Conservation (phyloP, 345 rosid species). For the Pugionium dolabratum region DNA sequence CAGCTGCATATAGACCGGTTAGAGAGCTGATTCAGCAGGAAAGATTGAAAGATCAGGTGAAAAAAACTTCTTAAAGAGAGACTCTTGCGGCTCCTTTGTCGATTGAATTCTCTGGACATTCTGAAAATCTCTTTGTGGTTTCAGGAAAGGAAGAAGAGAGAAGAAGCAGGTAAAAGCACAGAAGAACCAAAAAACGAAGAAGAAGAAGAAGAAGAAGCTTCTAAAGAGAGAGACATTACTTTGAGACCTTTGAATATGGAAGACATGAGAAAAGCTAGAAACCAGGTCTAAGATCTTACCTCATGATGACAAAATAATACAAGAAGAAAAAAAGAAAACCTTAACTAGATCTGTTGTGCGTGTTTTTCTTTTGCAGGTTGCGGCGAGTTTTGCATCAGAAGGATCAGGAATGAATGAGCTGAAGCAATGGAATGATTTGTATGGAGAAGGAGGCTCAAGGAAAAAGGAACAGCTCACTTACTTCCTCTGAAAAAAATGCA, state of each 20-base stretch:
- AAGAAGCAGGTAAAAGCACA: conserved; percentile 55
- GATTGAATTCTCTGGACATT: conserved; percentile 3
- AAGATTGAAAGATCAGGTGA: conserved; percentile 71
- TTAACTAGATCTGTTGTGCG: neutral
- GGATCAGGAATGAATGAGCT: conserved; percentile 78
- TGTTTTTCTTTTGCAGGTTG: conserved; percentile 54
- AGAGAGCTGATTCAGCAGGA: conserved; percentile 89
- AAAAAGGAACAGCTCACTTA: conserved; percentile 80
- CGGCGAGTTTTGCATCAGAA: conserved; percentile 85
- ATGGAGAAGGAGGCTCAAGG: conserved; percentile 94
- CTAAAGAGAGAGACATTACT: conserved; percentile 56
- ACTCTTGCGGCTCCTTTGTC: neutral
- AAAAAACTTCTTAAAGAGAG: neutral
- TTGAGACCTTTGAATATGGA: conserved; percentile 86
- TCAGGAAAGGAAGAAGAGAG: conserved; percentile 71
- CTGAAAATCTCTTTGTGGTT: conserved; percentile 11
- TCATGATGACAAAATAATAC: neutral
- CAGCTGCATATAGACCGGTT: conserved; percentile 97
- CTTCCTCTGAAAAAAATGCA: conserved; percentile 56
- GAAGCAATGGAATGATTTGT: conserved; percentile 87
- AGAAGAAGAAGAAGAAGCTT: conserved; percentile 45
- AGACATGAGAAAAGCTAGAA: conserved; percentile 90
- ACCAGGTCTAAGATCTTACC: conserved; percentile 57
- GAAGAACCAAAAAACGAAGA: conserved; percentile 46
- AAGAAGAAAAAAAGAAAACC: neutral